These are phyloP conservation scores for Oxyria digyna DNA, from an alignment of 148 eudicot species.

Conservation along the genomic window DNA sequence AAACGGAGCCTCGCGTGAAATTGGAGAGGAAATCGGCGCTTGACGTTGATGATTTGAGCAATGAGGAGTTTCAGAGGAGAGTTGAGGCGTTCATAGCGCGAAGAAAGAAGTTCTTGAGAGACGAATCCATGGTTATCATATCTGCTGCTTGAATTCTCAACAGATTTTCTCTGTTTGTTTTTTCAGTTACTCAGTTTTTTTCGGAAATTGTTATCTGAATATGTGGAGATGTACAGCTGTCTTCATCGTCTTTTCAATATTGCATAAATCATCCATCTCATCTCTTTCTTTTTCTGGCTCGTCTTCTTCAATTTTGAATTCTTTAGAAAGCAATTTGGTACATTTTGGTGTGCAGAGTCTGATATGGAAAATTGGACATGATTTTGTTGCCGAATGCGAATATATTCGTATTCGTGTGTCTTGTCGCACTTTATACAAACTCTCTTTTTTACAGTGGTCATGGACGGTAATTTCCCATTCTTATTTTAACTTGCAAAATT, in stretches of 20 bases:
- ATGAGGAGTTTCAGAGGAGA: conserved; percentile 47
- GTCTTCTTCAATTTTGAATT: too few relatives aligned
- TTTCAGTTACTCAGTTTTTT: too few relatives aligned
- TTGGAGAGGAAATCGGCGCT: not conserved
- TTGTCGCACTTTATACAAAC: not conserved
- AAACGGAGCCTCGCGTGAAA: conserved; percentile 28
- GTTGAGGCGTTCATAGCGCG: conserved; percentile 51
- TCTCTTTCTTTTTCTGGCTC: too few relatives aligned
- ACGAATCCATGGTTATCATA: conserved; percentile 9
- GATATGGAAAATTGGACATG: too few relatives aligned
- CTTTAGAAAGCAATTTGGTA: too few relatives aligned
- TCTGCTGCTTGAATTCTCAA: not conserved
- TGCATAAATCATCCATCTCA: not conserved
- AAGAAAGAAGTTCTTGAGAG: conserved; percentile 28
- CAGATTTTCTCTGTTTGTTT: not conserved
- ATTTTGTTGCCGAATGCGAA: not conserved
- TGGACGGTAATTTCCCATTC: too few relatives aligned
- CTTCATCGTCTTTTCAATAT: not conserved
- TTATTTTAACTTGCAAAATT: not conserved
- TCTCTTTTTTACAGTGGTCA: not conserved
- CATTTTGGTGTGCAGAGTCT: not conserved
- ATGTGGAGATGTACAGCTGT: not conserved
- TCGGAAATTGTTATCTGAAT: not conserved
- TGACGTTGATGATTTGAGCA: conserved; percentile 41
- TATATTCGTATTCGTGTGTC: not conserved